Percentiles rank a stretch among this genome's conserved stretches.
Conservation (phyloP, 805 yeast genomes). For the Ogataea sp. region DNA sequence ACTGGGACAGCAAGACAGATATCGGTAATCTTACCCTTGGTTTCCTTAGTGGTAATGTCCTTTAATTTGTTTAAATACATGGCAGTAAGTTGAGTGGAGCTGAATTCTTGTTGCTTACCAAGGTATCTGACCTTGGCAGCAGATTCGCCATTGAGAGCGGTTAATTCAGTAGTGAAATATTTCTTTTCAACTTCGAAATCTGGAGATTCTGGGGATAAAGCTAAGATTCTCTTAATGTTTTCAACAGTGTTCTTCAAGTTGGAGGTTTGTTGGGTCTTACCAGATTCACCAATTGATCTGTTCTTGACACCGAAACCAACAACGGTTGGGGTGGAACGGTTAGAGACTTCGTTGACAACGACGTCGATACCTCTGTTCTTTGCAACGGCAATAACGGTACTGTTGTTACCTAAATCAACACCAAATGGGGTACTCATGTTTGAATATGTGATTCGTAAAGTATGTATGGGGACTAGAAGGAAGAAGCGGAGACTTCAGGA, state of each 20-base stretch:
- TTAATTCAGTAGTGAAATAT: slow-evolving; percentile 66
- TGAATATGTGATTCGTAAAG: not conserved
- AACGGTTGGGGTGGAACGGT: slow-evolving; percentile 84
- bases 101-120: slow-evolving; percentile 71
- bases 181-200: slow-evolving; percentile 69
- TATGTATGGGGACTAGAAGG: not conserved
- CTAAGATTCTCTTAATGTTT: slow-evolving; percentile 87
- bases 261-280: slow-evolving; percentile 93
- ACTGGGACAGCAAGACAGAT: slow-evolving; percentile 93
- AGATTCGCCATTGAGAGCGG: slow-evolving; percentile 63
- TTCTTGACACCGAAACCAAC: slow-evolving; percentile 88
- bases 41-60: slow-evolving; percentile 70
- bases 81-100: slow-evolving; percentile 86
- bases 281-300: slow-evolving; percentile 92
- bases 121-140: slow-evolving; percentile 81
- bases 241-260: slow-evolving; percentile 95
- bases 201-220: slow-evolving; percentile 66
- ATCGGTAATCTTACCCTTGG: slow-evolving; percentile 75
- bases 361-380: slow-evolving; percentile 98
- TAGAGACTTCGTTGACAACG: slow-evolving; percentile 96
- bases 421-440: slow-evolving; percentile 91
- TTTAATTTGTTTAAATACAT: slow-evolving; percentile 92
- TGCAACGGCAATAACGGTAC: slow-evolving; percentile 92
- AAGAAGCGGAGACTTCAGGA: not conserved
- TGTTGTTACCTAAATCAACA: slow-evolving; percentile 94